Conservation (phyloP, 106 monocot genomes). For the Amphibolis antarctica region DNA sequence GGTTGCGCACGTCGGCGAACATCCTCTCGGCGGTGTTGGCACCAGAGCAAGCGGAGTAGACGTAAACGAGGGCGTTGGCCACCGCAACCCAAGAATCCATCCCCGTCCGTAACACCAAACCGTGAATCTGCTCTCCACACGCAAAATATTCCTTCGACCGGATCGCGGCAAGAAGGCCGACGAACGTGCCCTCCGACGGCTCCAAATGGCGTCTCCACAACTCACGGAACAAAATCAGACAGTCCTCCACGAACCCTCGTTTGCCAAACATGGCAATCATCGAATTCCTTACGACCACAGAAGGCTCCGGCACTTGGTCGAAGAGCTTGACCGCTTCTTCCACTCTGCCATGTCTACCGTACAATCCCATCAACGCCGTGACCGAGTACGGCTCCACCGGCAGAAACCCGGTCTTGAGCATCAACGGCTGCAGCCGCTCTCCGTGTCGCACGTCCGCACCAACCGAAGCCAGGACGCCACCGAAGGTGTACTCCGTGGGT, state of each 20-base stretch:
- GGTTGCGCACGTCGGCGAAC: constrained; percentile 21
- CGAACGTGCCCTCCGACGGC: constrained; percentile 31
- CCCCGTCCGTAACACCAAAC: constrained; percentile 20
- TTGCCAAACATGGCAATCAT: constrained; percentile 29
- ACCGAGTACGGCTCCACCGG: constrained; percentile 31
- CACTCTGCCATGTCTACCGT: constrained; percentile 22
- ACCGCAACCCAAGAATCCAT: constrained; percentile 28
- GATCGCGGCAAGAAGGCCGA: constrained; percentile 29
- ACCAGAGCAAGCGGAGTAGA: constrained; percentile 25
- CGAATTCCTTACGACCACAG: constrained; percentile 51
- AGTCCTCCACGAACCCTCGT: constrained; percentile 15
- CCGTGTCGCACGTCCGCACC: constrained; percentile 7
- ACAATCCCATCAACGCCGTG: constrained; percentile 42
- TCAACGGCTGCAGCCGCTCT: constrained; percentile 33
- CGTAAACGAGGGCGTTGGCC: constrained; percentile 41
- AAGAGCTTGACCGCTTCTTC: constrained; percentile 40
- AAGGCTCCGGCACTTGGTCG: constrained; percentile 44
- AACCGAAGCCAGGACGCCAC: constrained; percentile 40
- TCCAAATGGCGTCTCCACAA: constrained; percentile 20
- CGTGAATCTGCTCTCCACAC: constrained; percentile 37
- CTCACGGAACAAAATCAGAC: constrained; percentile 32
- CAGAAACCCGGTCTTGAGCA: constrained; percentile 52
- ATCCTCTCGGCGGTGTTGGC: constrained; percentile 15
- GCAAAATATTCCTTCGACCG: constrained; percentile 1
- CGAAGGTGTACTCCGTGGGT: constrained; percentile 44